phyloP scores from a whole-genome alignment of 306 rosid species.

The Benincasa hispida region DNA sequence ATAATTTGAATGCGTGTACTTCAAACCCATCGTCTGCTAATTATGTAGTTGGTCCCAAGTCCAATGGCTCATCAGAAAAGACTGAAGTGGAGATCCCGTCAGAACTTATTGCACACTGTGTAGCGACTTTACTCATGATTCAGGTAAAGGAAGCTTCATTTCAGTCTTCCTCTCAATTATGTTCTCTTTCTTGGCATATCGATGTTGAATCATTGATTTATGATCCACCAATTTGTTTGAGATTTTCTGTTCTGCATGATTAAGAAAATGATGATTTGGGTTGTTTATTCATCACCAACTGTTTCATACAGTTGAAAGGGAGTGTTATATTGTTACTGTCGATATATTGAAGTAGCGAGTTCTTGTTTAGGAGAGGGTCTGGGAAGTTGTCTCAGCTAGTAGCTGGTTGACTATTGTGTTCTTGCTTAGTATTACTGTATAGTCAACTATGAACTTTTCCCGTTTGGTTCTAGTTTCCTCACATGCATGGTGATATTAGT shows the following conservation, averaged over 20 bases:
- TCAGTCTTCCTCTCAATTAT: neutral
- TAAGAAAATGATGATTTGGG: neutral
- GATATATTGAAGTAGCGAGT: neutral
- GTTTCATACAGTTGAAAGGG: neutral
- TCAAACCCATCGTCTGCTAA: conserved; percentile 24
- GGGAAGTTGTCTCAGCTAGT: neutral
- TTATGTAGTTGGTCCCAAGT: conserved; percentile 33
- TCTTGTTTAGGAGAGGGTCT: neutral
- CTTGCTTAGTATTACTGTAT: neutral
- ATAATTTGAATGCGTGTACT: conserved; percentile 32
- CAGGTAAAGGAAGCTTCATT: conserved; percentile 36
- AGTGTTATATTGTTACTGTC: neutral
- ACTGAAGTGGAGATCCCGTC: conserved; percentile 57
- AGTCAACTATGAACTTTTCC: conserved; percentile 2
- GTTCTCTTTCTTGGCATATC: neutral
- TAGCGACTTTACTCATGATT: conserved; percentile 73
- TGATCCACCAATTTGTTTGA: neutral
- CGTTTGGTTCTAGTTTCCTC: neutral
- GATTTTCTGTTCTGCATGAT: neutral
- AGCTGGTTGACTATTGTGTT: neutral
- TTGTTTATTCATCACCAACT: neutral
- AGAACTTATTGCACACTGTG: conserved; percentile 72
- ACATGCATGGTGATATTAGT: neutral
- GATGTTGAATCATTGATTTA: neutral
- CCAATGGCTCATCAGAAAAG: conserved; percentile 31